phyloP scores from a whole-genome alignment of 2,329 filamentous ascomycete genomes.

The Colletotrichum endophyticum region DNA sequence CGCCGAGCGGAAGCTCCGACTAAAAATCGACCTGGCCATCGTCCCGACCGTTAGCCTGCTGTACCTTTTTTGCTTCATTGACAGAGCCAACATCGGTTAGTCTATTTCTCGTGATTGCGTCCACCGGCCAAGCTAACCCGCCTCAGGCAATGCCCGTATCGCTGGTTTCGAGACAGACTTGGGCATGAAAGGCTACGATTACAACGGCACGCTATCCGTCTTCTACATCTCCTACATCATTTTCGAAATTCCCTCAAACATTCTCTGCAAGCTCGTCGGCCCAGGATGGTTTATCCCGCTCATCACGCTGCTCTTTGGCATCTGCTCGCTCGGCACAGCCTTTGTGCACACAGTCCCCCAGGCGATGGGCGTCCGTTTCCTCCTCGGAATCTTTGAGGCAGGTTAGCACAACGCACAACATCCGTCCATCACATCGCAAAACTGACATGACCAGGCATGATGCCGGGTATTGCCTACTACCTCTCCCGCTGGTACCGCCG shows the following conservation, averaged over 20 bases:
- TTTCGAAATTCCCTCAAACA: conserved; percentile 68
- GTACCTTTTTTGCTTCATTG: conserved; percentile 72
- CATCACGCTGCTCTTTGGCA: conserved; percentile 62
- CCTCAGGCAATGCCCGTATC: conserved; percentile 61
- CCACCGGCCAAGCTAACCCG: neutral
- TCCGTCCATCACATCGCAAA: neutral
- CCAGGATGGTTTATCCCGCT: conserved; percentile 69
- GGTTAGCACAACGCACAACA: conserved; percentile 47
- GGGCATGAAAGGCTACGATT: conserved; percentile 59
- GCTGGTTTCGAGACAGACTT: conserved; percentile 64
- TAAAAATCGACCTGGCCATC: conserved; percentile 67
- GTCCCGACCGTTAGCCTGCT: conserved; percentile 66
- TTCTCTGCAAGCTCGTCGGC: conserved; percentile 67
- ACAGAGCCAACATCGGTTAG: conserved; percentile 69
- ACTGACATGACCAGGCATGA: neutral
- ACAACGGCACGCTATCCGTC: conserved; percentile 64
- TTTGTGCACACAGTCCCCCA: conserved; percentile 58
- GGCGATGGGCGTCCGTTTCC: conserved; percentile 61
- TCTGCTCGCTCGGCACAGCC: conserved; percentile 63
- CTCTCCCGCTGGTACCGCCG: conserved; percentile 68
- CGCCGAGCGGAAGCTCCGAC: conserved; percentile 45
- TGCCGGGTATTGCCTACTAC: conserved; percentile 71
- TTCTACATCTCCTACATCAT: conserved; percentile 72
- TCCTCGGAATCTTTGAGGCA: conserved; percentile 67
- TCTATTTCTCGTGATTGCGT: accelerated